Conservation (phyloP, 257 asterid species). For the Capsicum chinense region DNA sequence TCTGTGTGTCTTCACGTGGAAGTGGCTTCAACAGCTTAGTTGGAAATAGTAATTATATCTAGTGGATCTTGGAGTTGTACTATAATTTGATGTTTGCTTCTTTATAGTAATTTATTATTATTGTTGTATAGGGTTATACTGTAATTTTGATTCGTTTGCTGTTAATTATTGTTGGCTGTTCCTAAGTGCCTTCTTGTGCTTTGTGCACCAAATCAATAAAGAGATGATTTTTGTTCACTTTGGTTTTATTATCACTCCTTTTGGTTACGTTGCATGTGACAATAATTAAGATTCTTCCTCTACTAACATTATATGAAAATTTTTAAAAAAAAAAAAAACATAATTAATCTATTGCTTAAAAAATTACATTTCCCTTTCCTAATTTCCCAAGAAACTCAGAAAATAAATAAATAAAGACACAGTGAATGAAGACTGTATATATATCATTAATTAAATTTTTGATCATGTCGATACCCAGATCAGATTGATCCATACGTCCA, state of each 20-base stretch:
- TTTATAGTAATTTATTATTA: neutral
- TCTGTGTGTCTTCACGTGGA: constrained; percentile 35
- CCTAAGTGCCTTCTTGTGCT: constrained; percentile 24
- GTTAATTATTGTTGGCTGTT: constrained; percentile 38
- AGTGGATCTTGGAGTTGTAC: neutral
- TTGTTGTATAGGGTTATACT: constrained; percentile 13
- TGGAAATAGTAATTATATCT: constrained; percentile 31
- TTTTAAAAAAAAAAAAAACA: neutral
- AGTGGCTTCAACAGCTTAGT: constrained; percentile 34
- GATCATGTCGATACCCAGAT: too few species aligned
- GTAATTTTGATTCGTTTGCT: constrained; percentile 40
- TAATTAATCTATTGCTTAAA: neutral
- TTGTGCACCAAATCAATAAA: constrained; percentile 25
- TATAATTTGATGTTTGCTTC: constrained; percentile 25
- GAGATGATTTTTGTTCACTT: constrained; percentile 12
- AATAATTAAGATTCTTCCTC: neutral
- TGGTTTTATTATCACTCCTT: neutral
- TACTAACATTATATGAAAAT: too few species aligned
- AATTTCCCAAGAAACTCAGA: neutral
- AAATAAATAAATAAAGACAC: neutral
- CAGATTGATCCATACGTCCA: too few species aligned
- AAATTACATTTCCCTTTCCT: neutral
- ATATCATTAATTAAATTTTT: too few species aligned
- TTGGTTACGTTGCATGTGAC: neutral
- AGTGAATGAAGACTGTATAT: neutral